Evolutionary conservation across 257 asterid genomes (phyloP).

Genomic region (Datura wrightii): DNA sequence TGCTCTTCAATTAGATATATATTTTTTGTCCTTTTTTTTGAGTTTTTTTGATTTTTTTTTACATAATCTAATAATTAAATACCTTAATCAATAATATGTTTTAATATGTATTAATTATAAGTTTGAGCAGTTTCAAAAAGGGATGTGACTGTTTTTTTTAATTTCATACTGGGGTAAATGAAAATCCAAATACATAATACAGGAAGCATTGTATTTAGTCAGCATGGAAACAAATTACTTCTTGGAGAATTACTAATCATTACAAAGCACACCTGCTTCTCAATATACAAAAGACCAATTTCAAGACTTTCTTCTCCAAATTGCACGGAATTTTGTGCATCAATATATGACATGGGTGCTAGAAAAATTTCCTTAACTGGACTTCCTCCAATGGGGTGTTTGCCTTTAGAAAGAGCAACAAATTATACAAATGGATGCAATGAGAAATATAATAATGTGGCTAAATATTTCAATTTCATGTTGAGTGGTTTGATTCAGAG

Average conservation of each 20-base stretch:
- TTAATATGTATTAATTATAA: too few relatives aligned
- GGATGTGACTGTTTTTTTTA: too few relatives aligned
- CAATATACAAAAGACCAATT: slow-evolving; percentile 67
- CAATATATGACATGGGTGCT: slow-evolving; percentile 67
- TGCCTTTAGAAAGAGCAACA: slow-evolving; percentile 80
- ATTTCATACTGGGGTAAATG: slow-evolving; percentile 49
- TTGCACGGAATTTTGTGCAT: slow-evolving; percentile 61
- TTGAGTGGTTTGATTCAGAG: slow-evolving; percentile 51
- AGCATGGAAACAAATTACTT: slow-evolving; percentile 95
- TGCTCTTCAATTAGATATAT: too few relatives aligned
- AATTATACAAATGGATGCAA: slow-evolving; percentile 59
- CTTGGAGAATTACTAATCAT: slow-evolving; percentile 80
- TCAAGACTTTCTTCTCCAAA: slow-evolving; percentile 51
- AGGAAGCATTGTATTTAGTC: slow-evolving; percentile 65
- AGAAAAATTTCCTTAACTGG: slow-evolving; percentile 72
- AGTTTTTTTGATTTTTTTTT: too few relatives aligned
- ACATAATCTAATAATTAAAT: too few relatives aligned
- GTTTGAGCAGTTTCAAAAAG: too few relatives aligned
- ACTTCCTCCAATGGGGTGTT: slow-evolving; percentile 95
- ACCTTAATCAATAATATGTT: too few relatives aligned
- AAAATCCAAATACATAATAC: slow-evolving; percentile 51
- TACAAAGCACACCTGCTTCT: slow-evolving; percentile 48
- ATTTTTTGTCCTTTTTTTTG: too few relatives aligned
- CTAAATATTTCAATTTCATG: slow-evolving; percentile 55
- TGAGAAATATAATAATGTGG: slow-evolving; percentile 70